phyloP scores from a whole-genome alignment of 2,329 filamentous ascomycete genomes.

The Furcasterigmium sp. region DNA sequence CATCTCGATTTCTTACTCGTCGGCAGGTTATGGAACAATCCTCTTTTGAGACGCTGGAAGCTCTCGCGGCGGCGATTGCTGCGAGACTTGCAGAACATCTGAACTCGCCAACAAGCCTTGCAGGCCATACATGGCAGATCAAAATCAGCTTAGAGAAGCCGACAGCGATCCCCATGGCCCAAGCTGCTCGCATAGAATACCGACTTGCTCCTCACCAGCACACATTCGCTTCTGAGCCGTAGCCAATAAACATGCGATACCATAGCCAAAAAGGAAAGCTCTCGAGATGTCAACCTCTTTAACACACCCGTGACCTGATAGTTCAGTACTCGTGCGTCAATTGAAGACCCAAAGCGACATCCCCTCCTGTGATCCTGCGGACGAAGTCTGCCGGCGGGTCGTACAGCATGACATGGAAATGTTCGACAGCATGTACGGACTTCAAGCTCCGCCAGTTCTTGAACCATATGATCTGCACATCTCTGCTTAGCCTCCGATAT shows the following conservation, averaged over 20 bases:
- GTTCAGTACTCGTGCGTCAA: too few species aligned
- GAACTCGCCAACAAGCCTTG: conserved; percentile 12
- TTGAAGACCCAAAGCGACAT: conserved; percentile 59
- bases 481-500: too few species aligned
- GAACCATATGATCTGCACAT: conserved; percentile 59
- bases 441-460: conserved; percentile 86
- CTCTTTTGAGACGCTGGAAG: conserved; percentile 59
- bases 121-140: conserved; percentile 39
- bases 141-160: conserved; percentile 65
- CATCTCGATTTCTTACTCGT: neutral
- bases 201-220: conserved; percentile 1
- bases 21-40: conserved; percentile 48
- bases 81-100: conserved; percentile 17
- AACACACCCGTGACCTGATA: too few species aligned
- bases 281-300: too few species aligned
- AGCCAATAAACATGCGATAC: too few species aligned
- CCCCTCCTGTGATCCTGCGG: conserved; percentile 64
- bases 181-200: conserved; percentile 62
- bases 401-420: conserved; percentile 91
- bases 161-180: conserved; percentile 66
- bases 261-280: too few species aligned
- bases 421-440: conserved; percentile 81
- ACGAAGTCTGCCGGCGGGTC: conserved; percentile 68
- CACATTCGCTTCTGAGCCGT: neutral
- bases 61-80: conserved; percentile 46